Base-by-base conservation (phyloP, 345 rosid species). In the Acer saccharum region DNA sequence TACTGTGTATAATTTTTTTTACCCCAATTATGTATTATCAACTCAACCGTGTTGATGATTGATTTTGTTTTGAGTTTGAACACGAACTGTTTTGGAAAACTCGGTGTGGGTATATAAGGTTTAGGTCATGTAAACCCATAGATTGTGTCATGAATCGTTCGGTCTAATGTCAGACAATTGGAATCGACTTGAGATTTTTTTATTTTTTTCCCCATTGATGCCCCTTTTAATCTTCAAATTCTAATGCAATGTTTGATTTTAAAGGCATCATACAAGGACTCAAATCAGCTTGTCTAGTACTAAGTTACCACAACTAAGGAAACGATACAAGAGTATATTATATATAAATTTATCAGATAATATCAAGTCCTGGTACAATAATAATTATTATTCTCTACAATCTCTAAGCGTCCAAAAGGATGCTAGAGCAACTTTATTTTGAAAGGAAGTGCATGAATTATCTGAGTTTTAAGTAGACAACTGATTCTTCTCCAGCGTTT, bases 1-100 rank as follows among this genome's bases (percentile, higher is more conserved):
- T 65, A 21, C 16, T 54, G 78, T 75, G 78, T 21, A 66, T 32
- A 75, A 52, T 50, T 32, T 66, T 39, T 75, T 75, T n/a, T 18
- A 35, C 14, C 20, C 25, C 20, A n/a, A 6, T 52, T 11, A 35
- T 66, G 65, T 54, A 52, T 75, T 35, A 66, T 66, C 35, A 48
- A 46, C 52, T 52, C 54, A 44, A 41, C 61, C 50, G 17, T 64
- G 65, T 27, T 23, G 25, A 14, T 54, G 50, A 66, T 66, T 54
- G 48, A 55, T 12, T 14, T 65, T 25, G 61, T 54, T 75, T 32
- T 50, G 65, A 35, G 64, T 21, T 54, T 35, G 72, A 75, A 54
- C 4, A 52, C 10, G 61, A 3, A 4, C 41, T 23, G n/a, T 44
- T 63, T 25, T 14, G 13, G 65, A 39, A 35, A 35, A 18, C 21